These are phyloP conservation scores for Schizochytrium sp. DNA, from an alignment of 108 stramenopile genomes.

Conservation along the genomic window DNA sequence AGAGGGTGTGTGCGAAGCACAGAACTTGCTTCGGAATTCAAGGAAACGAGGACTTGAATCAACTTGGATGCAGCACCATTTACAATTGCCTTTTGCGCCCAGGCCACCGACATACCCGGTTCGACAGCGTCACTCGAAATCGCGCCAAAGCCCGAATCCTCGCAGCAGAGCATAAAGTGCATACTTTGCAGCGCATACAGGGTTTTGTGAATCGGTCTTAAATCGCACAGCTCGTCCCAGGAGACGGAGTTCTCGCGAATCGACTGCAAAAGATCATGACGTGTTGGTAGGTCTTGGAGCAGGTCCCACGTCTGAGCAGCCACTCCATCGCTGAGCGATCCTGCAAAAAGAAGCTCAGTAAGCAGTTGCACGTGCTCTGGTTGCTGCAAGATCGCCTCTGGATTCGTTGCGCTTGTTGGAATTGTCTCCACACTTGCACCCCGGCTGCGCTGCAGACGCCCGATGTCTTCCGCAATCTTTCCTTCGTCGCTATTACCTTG, in stretches of 20 bases:
- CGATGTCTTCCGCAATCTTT: too few species aligned
- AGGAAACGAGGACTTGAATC: not conserved
- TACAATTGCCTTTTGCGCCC: not conserved
- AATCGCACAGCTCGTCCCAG: not conserved
- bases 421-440: too few species aligned
- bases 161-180: not conserved
- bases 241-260: not conserved
- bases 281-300: not conserved
- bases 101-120: not conserved
- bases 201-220: not conserved
- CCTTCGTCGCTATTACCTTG: too few species aligned
- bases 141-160: not conserved
- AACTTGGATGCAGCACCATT: not conserved
- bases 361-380: not conserved
- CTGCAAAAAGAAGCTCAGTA: not conserved
- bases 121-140: not conserved
- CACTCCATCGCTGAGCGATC: not conserved
- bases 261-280: not conserved
- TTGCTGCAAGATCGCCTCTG: not conserved
- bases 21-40: not conserved
- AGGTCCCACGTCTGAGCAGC: not conserved
- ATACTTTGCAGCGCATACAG: not conserved
- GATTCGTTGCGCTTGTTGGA: not conserved
- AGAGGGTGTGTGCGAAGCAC: not conserved
- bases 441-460: too few species aligned